Evolutionary conservation across 306 rosid genomes (phyloP).

Genomic region (Heteromeles arbutifolia): DNA sequence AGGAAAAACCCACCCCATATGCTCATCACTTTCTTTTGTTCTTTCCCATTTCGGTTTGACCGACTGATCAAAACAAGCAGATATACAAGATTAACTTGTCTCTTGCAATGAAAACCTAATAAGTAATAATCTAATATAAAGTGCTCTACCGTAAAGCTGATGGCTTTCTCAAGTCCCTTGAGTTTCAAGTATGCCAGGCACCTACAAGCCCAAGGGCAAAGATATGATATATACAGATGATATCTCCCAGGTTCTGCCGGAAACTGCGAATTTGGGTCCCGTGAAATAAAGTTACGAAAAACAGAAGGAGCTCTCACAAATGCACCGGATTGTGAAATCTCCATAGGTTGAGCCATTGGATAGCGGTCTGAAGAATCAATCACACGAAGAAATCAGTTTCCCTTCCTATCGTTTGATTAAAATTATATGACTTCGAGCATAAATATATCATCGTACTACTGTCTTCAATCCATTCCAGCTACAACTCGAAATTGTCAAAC

Average conservation of each 20-base stretch:
- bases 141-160: constrained; percentile 55
- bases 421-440: not conserved
- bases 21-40: constrained; percentile 61
- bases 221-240: constrained; percentile 82
- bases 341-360: constrained; percentile 64
- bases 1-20: constrained; percentile 87
- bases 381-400: not conserved
- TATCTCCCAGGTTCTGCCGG: constrained; percentile 80
- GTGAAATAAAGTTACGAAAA: constrained; percentile 56
- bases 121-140: not conserved
- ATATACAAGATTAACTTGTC: not conserved
- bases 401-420: not conserved
- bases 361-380: constrained; percentile 33
- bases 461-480: too few relatives aligned
- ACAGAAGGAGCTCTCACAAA: constrained; percentile 80
- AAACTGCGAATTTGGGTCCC: constrained; percentile 51
- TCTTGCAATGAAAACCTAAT: not conserved
- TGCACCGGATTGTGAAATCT: constrained; percentile 70
- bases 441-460: too few relatives aligned
- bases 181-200: constrained; percentile 80
- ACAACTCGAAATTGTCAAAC: too few relatives aligned
- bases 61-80: constrained; percentile 31
- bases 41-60: constrained; percentile 80
- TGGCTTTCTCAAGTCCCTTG: constrained; percentile 78
- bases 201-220: constrained; percentile 97